Evolutionary conservation across 495 filamentous ascomycete genomes (phyloP), one percentile per base, ranked within the genome.

Genomic region (Penicillium cataractarum): DNA sequence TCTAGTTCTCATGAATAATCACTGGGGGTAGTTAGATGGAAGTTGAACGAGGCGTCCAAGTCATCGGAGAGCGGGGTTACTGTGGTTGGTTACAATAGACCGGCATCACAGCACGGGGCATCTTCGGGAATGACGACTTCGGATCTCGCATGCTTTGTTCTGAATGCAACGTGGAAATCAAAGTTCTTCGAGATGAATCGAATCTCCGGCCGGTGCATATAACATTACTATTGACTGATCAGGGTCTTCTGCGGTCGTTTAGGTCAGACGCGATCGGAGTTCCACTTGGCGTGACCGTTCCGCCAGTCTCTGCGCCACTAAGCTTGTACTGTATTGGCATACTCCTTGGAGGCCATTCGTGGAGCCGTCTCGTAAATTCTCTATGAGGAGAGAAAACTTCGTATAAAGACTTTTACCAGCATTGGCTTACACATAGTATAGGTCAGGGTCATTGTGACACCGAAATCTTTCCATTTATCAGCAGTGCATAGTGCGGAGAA

Each of bases 251-350:
- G 49, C 27, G 21, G 13, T 27, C 15, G 15, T 24, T 46, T 9
- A 46, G 21, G 42, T 10, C 40, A 19, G 7, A n/a, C n/a, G 24
- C 49, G 49, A 52, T 52, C 49, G 26, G 49, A 52, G 1, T 13
- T 52, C 27, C 49, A 52, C 49, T 31, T 51, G 49, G 49, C 49
- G 26, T 52, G 15, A 52, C 49, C 44, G 24, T n/a, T 19, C 26
- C 15, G 5, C 12, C 27, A 19, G 13, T 17, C 26, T 9, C 6
- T 52, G 15, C 48, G 48, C 48, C 24, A 29, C 22, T 0, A 51
- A 15, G 6, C 29, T 15, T 31, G 12, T 51, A 26, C 24, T 13
- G n/a, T n/a, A n/a, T n/a, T n/a, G n/a, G n/a, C n/a, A n/a, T n/a
- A n/a, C n/a, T 1, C 33, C 33, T 35, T 12, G 33, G 33, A 10